Evolutionary conservation across 2,329 filamentous ascomycete species (phyloP).

Genomic region (Penicillium sp.): DNA sequence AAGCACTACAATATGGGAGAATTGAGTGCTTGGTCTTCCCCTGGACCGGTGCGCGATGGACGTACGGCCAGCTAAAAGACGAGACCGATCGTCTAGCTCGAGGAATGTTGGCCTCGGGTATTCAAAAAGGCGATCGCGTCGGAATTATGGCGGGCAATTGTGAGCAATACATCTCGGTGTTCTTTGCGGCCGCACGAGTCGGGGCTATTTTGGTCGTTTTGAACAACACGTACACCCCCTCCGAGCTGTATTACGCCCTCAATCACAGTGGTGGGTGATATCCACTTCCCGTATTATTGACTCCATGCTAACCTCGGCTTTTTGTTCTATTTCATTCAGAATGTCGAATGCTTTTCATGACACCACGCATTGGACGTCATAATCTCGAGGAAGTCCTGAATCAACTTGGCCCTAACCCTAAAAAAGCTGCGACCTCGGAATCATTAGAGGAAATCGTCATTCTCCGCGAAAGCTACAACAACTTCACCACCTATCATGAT

Average conservation of each 20-base stretch:
- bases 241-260: slow-evolving; percentile 69
- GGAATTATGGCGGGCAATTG: slow-evolving; percentile 70
- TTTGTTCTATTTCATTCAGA: slow-evolving; percentile 44
- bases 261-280: slow-evolving; percentile 62
- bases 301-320: background rate
- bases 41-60: slow-evolving; percentile 75
- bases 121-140: slow-evolving; percentile 67
- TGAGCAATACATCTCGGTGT: slow-evolving; percentile 62
- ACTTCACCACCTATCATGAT: slow-evolving; percentile 61
- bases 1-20: slow-evolving; percentile 64
- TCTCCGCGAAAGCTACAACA: slow-evolving; percentile 55
- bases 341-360: slow-evolving; percentile 73
- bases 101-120: slow-evolving; percentile 65
- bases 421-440: slow-evolving; percentile 35
- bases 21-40: slow-evolving; percentile 71
- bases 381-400: slow-evolving; percentile 62
- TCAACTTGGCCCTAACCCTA: slow-evolving; percentile 47
- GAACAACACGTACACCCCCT: slow-evolving; percentile 78
- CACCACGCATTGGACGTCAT: slow-evolving; percentile 64
- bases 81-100: slow-evolving; percentile 63
- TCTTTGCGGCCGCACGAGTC: slow-evolving; percentile 68
- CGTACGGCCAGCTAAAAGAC: slow-evolving; percentile 64
- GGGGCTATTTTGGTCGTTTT: slow-evolving; percentile 72
- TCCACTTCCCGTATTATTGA: background rate
- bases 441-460: slow-evolving; percentile 57